Percentiles rank a stretch among this genome's conserved stretches.
Conservation (phyloP, 2,329 filamentous ascomycete genomes). For the Camillea tinctor region DNA sequence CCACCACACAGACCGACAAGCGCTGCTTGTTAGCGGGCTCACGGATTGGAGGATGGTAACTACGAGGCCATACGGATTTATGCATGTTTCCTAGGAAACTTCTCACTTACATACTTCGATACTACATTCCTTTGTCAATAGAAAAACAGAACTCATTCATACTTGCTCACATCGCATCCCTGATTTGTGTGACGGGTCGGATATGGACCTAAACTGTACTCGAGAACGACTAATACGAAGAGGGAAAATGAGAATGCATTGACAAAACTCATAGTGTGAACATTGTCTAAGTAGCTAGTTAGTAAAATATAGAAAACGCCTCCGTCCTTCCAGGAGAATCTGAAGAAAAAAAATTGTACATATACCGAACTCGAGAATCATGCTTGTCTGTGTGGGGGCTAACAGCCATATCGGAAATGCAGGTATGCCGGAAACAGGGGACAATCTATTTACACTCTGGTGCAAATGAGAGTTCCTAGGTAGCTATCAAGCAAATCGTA, state of each 20-base stretch:
- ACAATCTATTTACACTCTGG: conserved; percentile 4
- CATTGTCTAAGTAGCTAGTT: neutral
- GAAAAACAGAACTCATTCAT: too few relatives aligned
- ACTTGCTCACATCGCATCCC: too few relatives aligned
- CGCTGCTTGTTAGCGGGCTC: too few relatives aligned
- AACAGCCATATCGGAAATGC: conserved; percentile 10
- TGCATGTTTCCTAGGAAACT: too few relatives aligned
- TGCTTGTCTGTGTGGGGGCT: conserved; percentile 1
- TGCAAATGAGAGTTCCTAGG: neutral
- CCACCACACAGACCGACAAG: too few relatives aligned
- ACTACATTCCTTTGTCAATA: too few relatives aligned
- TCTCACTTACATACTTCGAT: too few relatives aligned
- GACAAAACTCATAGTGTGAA: neutral
- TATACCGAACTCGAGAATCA: neutral
- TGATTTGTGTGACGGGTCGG: neutral
- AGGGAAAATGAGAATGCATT: neutral
- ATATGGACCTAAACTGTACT: neutral
- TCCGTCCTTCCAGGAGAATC: neutral
- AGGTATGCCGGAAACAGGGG: conserved; percentile 10
- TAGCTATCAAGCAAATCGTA: conserved; percentile 10
- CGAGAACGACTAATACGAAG: neutral
- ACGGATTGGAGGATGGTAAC: too few relatives aligned
- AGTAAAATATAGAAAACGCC: neutral
- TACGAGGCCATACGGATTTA: too few relatives aligned
- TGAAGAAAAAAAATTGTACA: neutral